phyloP scores from a whole-genome alignment of 257 asterid species.

The Avicennia marina region DNA sequence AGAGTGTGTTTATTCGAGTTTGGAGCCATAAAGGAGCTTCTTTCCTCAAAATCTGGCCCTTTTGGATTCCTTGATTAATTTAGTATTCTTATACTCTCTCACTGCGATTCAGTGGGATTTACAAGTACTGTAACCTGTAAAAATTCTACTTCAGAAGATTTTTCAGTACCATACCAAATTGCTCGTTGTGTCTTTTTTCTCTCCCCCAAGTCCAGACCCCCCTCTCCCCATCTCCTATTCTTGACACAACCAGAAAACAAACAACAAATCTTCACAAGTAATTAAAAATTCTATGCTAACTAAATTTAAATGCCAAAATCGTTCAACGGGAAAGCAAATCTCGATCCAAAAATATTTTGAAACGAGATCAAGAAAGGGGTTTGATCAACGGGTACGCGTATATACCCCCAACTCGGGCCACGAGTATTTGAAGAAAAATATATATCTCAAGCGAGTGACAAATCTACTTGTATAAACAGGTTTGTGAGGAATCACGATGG shows the following conservation, averaged over 20 bases:
- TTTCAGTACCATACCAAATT: background rate
- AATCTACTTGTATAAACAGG: background rate
- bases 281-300: background rate
- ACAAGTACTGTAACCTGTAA: background rate
- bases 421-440: slow-evolving; percentile 5
- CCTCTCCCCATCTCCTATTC: background rate
- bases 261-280: background rate
- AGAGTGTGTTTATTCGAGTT: background rate
- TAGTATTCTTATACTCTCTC: background rate
- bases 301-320: background rate
- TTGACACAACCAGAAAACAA: background rate
- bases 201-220: background rate
- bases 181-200: background rate
- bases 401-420: slow-evolving; percentile 15
- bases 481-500: background rate
- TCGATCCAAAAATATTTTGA: background rate
- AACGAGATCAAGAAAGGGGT: background rate
- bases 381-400: background rate
- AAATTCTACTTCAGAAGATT: background rate
- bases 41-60: background rate
- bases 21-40: background rate
- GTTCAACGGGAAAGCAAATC: background rate
- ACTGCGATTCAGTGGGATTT: background rate
- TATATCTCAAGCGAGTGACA: too few relatives aligned
- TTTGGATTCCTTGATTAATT: background rate